Conservation (phyloP, 1,284 basidiomycete genomes). For the Ustilago shanxiensis region DNA sequence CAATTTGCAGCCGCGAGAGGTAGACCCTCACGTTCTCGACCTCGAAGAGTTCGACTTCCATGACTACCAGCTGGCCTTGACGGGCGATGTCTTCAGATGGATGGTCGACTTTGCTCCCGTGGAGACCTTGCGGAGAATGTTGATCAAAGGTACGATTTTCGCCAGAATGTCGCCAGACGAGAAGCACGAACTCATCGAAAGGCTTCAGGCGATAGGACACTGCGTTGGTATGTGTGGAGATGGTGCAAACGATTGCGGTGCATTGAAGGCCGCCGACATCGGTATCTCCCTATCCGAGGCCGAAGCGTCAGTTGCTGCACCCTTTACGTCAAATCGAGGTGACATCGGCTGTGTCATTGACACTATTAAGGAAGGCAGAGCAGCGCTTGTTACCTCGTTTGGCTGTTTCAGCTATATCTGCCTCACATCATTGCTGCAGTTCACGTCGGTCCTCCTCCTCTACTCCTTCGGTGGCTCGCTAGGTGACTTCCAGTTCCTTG, state of each 20-base stretch:
- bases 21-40: conserved; percentile 63
- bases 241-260: conserved; percentile 98
- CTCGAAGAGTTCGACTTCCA: conserved; percentile 72
- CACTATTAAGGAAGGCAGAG: conserved; percentile 88
- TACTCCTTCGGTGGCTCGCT: conserved; percentile 97
- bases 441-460: conserved; percentile 83
- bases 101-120: conserved; percentile 95
- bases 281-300: conserved; percentile 97
- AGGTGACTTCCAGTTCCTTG: conserved; percentile 96
- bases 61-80: conserved; percentile 92
- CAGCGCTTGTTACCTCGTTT: conserved; percentile 95
- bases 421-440: conserved; percentile 73
- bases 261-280: conserved; percentile 97
- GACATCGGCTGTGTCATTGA: conserved; percentile 97
- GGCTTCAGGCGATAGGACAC: conserved; percentile 91
- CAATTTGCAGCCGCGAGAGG: conserved; percentile 75
- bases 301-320: conserved; percentile 98
- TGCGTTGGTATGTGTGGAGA: conserved; percentile 99
- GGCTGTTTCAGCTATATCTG: conserved; percentile 97
- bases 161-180: conserved; percentile 99
- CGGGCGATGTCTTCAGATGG: conserved; percentile 99
- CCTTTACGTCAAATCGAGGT: conserved; percentile 92
- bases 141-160: conserved; percentile 97
- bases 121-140: conserved; percentile 77
- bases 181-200: conserved; percentile 97